Percentiles rank a stretch among this genome's conserved stretches.
These are phyloP conservation scores for Pseudogymnoascus sp. DNA, from an alignment of 2,329 filamentous ascomycete species.

Conservation along the genomic window DNA sequence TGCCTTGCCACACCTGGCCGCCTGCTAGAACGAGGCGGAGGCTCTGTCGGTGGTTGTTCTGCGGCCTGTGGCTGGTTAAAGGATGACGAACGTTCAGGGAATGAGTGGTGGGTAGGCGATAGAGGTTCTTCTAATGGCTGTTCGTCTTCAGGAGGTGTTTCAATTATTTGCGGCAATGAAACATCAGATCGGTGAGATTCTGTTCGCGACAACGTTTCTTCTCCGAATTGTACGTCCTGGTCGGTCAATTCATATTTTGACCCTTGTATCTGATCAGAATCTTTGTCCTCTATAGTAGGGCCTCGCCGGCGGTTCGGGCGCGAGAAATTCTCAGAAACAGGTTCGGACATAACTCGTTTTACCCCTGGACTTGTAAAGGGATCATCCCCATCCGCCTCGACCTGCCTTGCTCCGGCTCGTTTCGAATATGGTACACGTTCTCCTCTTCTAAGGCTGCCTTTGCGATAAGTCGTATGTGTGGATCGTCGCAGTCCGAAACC, in stretches of 20 bases:
- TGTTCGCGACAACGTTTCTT: conserved; percentile 1
- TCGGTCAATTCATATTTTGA: not conserved
- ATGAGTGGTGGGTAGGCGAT: conserved; percentile 31
- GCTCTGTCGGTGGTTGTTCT: conserved; percentile 35
- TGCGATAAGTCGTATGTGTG: conserved; percentile 84
- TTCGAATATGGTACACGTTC: conserved; percentile 71
- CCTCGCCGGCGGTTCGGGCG: conserved; percentile 38
- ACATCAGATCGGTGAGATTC: conserved; percentile 3
- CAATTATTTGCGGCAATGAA: conserved; percentile 53
- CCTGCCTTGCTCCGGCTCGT: conserved; percentile 55
- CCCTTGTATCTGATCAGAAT: not conserved
- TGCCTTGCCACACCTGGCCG: conserved; percentile 34
- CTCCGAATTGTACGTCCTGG: not conserved
- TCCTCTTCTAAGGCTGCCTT: conserved; percentile 75
- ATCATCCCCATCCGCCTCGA: conserved; percentile 53
- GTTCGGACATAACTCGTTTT: conserved; percentile 59
- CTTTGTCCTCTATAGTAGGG: conserved; percentile 1
- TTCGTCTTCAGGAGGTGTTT: conserved; percentile 52
- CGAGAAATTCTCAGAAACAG: conserved; percentile 57
- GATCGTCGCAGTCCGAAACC: conserved; percentile 80
- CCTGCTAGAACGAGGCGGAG: conserved; percentile 41
- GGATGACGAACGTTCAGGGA: conserved; percentile 50
- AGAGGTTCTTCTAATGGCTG: conserved; percentile 24
- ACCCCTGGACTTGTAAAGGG: conserved; percentile 45
- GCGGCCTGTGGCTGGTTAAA: conserved; percentile 31